Base-by-base conservation (phyloP, 2,329 filamentous ascomycete species). In the Hymenoscyphus linearis region DNA sequence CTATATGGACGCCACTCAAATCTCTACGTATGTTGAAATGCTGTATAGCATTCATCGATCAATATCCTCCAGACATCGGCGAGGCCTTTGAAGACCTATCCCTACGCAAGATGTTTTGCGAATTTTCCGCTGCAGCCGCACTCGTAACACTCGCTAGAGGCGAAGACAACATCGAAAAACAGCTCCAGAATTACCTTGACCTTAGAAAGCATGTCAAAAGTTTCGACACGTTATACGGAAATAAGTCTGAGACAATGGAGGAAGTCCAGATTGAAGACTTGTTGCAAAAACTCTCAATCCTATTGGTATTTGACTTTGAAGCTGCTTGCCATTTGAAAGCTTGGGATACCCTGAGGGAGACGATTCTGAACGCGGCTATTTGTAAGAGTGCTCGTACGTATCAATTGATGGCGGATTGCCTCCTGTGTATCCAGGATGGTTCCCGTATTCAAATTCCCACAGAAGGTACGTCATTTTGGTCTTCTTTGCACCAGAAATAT, bases 241-340 rank as follows among this genome's bases (percentile, higher is more conserved):
- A 72, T 1, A 73, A 77, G 10, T 61, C 76, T 0, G 70, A 73
- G 0, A 72, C 70, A 3, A 69, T 82, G 0, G 76, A 80, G 22
- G 76, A 78, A 13, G 74, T 75, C 1, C 74, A 77, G 1, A 74
- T 76, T 16, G 65, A 75, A 1, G 86, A 90, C 68, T 76, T 91
- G 16, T 68, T 78, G 6, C 74, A 76, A 1, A 93, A 91, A 69
- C 76, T 89, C 37, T 80, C 86, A 5, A 82, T 85, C 2, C 75
- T 96, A 18, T 77, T 91, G 7, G 84, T 88, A 0, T 90, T 93
- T 65, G 89, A 95, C 66, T 89, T 96, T 63, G 92, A 96, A 76
- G 88, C 85, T 2, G 85, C 87, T 0, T 76, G 89, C 44, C 80
- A 79, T 35, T 77, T 95, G 4, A 82, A 85, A 62, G 79, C 82